Conservation (phyloP, 768 basidiomycete genomes). For the Pleurotus ostreatus region DNA sequence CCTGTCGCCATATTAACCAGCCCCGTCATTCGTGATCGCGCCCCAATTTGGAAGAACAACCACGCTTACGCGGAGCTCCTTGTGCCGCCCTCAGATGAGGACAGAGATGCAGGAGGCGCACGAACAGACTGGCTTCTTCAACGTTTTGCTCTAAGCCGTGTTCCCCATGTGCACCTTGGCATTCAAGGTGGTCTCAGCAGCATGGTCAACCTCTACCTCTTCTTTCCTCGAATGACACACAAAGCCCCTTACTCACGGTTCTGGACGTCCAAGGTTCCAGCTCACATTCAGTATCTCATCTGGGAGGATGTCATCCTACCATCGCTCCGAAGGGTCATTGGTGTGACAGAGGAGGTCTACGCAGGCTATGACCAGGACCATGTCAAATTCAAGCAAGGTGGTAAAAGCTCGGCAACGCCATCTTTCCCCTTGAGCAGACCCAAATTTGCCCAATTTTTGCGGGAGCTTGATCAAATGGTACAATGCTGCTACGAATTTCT, state of each 20-base stretch:
- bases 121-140: slow-evolving; percentile 9
- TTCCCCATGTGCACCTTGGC: slow-evolving; percentile 16
- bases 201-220: slow-evolving; percentile 13
- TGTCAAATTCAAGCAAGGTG: slow-evolving; percentile 10
- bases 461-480: neutral
- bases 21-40: slow-evolving; percentile 8
- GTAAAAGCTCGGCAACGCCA: neutral
- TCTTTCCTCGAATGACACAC: slow-evolving; percentile 17
- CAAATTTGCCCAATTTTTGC: neutral
- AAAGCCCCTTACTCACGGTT: slow-evolving; percentile 5
- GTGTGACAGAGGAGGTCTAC: slow-evolving; percentile 1
- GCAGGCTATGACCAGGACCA: slow-evolving; percentile 8
- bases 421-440: neutral
- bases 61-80: slow-evolving; percentile 13
- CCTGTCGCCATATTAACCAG: slow-evolving; percentile 8
- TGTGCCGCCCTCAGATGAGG: slow-evolving; percentile 9
- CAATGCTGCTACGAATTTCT: neutral
- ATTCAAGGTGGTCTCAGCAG: slow-evolving; percentile 8
- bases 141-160: slow-evolving; percentile 5
- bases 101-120: neutral
- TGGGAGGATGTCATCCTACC: slow-evolving; percentile 12
- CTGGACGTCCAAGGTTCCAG: slow-evolving; percentile 12
- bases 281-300: slow-evolving; percentile 10
- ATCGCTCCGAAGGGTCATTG: neutral
- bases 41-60: slow-evolving; percentile 15